Evolutionary conservation across 2,329 filamentous ascomycete genomes (phyloP), one percentile per base, ranked within the genome.

Genomic region (Cadophora luteo-olivacea): DNA sequence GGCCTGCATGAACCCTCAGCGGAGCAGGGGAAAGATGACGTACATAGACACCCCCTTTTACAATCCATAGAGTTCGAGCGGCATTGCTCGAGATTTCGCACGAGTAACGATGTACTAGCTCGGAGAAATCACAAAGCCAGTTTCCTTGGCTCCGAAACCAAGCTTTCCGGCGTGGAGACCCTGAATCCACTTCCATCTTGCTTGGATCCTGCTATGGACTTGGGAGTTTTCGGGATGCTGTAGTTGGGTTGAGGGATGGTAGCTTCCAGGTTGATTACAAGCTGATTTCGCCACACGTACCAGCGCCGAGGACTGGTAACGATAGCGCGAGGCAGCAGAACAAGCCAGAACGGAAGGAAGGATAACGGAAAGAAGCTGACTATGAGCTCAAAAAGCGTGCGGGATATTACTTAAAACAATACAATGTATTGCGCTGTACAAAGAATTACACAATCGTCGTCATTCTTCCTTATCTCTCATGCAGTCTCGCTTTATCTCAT

Each of bases 341-440:
- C 16, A 48, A 48, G n/a, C n/a, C 19, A 22, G 22, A 22, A 48
- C n/a, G n/a, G 45, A 48, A 22, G 19, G n/a, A 14, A 58, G n/a
- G 33, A 38, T 7, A n/a, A 60, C 1, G 29, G n/a, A 58, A n/a
- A 14, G 25, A 25, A 14, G 33, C 33, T 33, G 6, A 16, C n/a
- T 25, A n/a, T 14, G 32, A 24, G 36, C 33, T 38, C 14, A 12
- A 19, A 11, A 45, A n/a, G 32, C 22, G 16, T 22, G 38, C 6
- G 49, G 24, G 9, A 33, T 24, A 41, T 8, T 24, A 19, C 9
- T 24, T 55, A 8, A 32, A 38, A 38, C 48, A 64, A 54, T 54
- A 54, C 48, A 51, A 54, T 54, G 61, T 64, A 64, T 64, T 54
- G 48, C 29, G 61, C 61, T 64, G 61, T 64, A 64, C 61, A 64